A percentile compares a stretch with the other conserved stretches of the same genome.
These are phyloP conservation scores for Botryotinia narcissicola DNA, from an alignment of 2,329 filamentous ascomycete genomes.

Conservation along the genomic window DNA sequence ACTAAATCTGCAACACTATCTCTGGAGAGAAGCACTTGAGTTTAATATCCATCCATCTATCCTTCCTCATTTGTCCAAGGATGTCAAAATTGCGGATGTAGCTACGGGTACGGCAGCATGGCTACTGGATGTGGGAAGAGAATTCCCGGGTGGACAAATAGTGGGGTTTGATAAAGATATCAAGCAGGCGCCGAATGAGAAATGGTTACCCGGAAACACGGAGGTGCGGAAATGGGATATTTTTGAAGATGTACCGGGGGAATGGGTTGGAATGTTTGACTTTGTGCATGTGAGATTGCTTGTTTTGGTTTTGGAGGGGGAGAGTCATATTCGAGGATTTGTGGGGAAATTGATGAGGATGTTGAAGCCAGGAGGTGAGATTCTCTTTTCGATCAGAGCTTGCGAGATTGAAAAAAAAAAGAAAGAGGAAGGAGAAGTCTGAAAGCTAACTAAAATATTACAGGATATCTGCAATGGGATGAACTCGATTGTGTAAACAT, in stretches of 20 bases:
- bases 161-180: slow-evolving; percentile 2
- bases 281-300: background rate
- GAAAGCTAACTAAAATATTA: background rate
- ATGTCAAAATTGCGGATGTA: slow-evolving; percentile 5
- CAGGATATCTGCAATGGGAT: slow-evolving; percentile 16
- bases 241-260: background rate
- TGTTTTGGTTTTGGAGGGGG: background rate
- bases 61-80: background rate
- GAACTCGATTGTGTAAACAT: slow-evolving; percentile 11
- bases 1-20: slow-evolving; percentile 8
- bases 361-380: slow-evolving; percentile 2
- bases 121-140: slow-evolving; percentile 4
- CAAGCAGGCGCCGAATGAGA: background rate
- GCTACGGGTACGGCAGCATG: slow-evolving; percentile 7
- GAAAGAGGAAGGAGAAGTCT: background rate
- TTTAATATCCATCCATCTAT: slow-evolving; percentile 8
- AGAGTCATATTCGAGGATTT: background rate
- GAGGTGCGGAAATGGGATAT: background rate
- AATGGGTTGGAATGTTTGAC: background rate
- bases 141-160: background rate
- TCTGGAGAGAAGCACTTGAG: slow-evolving; percentile 10
- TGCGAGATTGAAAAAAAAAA: background rate
- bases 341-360: slow-evolving; percentile 5
- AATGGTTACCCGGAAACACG: background rate
- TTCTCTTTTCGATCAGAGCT: background rate